Percentiles rank a stretch among this genome's conserved stretches.
Conservation (phyloP, 2,329 filamentous ascomycete genomes). For the Aureobasidium pullulans region DNA sequence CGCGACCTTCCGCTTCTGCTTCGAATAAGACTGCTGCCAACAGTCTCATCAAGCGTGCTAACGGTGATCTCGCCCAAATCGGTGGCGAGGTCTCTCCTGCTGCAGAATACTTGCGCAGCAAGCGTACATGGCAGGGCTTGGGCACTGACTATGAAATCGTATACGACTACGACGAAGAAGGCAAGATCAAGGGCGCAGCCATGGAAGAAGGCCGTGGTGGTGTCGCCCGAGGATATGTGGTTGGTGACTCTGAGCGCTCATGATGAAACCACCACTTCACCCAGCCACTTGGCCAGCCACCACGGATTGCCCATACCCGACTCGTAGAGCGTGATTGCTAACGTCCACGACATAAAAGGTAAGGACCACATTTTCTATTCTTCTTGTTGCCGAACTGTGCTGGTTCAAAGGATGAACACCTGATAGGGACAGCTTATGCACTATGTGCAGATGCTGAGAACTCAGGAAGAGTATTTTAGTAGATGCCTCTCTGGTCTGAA, state of each 20-base stretch:
- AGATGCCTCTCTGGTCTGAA: slow-evolving; percentile 95
- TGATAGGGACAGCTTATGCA: slow-evolving; percentile 99
- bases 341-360: slow-evolving; percentile 55
- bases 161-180: slow-evolving; percentile 50
- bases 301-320: too few relatives aligned
- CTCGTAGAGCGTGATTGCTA: too few relatives aligned
- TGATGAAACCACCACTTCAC: not conserved
- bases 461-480: slow-evolving; percentile 98
- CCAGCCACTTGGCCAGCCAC: not conserved
- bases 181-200: slow-evolving; percentile 48
- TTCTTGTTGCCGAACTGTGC: slow-evolving; percentile 13
- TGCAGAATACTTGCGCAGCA: slow-evolving; percentile 74
- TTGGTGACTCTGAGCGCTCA: slow-evolving; percentile 46
- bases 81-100: slow-evolving; percentile 86
- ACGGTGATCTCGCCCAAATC: slow-evolving; percentile 69
- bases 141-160: slow-evolving; percentile 71
- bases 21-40: slow-evolving; percentile 6
- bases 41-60: slow-evolving; percentile 55
- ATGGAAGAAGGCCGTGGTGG: slow-evolving; percentile 84
- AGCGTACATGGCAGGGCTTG: slow-evolving; percentile 84
- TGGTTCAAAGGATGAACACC: slow-evolving; percentile 73
- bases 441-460: slow-evolving; percentile 70
- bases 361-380: slow-evolving; percentile 37
- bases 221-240: slow-evolving; percentile 79
- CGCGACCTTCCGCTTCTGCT: slow-evolving; percentile 14